Evolutionary conservation across 495 filamentous ascomycete species (phyloP).

Genomic region (Sordaria brevicollis): DNA sequence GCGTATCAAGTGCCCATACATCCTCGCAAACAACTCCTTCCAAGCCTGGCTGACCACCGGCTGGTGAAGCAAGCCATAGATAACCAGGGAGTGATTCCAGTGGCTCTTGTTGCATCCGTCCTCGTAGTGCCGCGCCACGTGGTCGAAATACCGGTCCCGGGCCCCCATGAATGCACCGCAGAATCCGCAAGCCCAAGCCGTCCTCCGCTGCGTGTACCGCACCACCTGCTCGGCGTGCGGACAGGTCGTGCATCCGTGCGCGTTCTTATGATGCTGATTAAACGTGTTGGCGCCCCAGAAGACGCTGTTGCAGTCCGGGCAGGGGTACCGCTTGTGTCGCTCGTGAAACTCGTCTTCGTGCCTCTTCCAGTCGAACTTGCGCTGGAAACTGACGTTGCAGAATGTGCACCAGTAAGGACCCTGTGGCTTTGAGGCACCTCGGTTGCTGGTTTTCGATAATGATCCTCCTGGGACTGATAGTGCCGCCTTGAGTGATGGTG

Average conservation of each 20-base stretch:
- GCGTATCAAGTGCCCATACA: slow-evolving; percentile 30
- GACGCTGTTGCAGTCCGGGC: slow-evolving; percentile 37
- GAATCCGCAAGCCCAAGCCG: slow-evolving; percentile 36
- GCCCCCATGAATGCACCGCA: slow-evolving; percentile 36
- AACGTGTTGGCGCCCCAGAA: slow-evolving; percentile 42
- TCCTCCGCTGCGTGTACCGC: slow-evolving; percentile 23
- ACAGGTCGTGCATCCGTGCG: slow-evolving; percentile 39
- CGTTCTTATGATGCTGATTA: slow-evolving; percentile 42
- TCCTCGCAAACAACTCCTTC: slow-evolving; percentile 29
- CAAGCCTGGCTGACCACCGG: slow-evolving; percentile 35
- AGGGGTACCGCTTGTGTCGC: slow-evolving; percentile 39
- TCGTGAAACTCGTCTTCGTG: slow-evolving; percentile 45
- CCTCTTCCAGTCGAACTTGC: slow-evolving; percentile 44
- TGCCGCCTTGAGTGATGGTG: neutral
- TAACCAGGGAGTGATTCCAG: slow-evolving; percentile 40
- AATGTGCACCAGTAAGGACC: slow-evolving; percentile 42
- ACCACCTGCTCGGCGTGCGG: slow-evolving; percentile 38
- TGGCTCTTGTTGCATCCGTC: slow-evolving; percentile 35
- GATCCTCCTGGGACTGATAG: neutral
- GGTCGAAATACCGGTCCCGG: slow-evolving; percentile 40
- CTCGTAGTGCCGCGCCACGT: slow-evolving; percentile 40
- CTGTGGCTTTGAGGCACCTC: slow-evolving; percentile 18
- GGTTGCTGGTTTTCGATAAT: slow-evolving; percentile 19
- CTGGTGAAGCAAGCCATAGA: slow-evolving; percentile 41
- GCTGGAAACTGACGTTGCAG: slow-evolving; percentile 39